phyloP scores from a whole-genome alignment of 2,329 filamentous ascomycete genomes.

The Ploettnerulaceae sp. region DNA sequence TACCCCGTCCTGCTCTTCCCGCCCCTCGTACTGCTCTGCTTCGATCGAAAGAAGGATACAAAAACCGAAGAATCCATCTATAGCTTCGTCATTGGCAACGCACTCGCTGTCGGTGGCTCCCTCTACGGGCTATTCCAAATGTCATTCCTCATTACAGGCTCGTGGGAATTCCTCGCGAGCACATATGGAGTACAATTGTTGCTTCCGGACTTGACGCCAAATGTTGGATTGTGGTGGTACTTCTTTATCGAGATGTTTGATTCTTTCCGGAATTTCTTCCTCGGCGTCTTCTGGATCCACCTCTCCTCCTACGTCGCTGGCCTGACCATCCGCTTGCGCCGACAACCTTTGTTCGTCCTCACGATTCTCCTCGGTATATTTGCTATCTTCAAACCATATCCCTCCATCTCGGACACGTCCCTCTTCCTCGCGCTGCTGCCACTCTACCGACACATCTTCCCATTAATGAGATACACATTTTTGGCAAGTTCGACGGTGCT shows the following conservation, averaged over 20 bases:
- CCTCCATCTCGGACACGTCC: conserved; percentile 84
- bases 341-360: conserved; percentile 81
- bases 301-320: conserved; percentile 85
- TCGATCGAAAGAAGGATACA: conserved; percentile 50
- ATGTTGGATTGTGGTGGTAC: conserved; percentile 98
- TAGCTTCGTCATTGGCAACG: conserved; percentile 51
- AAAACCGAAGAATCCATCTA: conserved; percentile 35
- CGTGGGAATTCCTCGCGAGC: conserved; percentile 81
- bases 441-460: conserved; percentile 86
- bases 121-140: conserved; percentile 61
- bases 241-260: conserved; percentile 99
- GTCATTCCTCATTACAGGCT: conserved; percentile 71
- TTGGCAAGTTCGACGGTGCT: conserved; percentile 76
- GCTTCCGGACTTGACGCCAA: conserved; percentile 87
- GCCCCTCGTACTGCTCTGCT: conserved; percentile 74
- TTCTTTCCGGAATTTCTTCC: conserved; percentile 93
- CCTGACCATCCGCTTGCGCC: conserved; percentile 73
- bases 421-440: conserved; percentile 80
- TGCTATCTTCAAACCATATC: conserved; percentile 95
- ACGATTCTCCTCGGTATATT: conserved; percentile 84
- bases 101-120: conserved; percentile 48
- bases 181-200: conserved; percentile 93
- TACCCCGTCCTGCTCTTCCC: conserved; percentile 85
- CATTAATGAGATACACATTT: conserved; percentile 90
- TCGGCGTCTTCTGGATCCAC: conserved; percentile 97